These are phyloP conservation scores for Biscutella auriculata DNA, from an alignment of 441 rosid genomes.

Conservation along the genomic window DNA sequence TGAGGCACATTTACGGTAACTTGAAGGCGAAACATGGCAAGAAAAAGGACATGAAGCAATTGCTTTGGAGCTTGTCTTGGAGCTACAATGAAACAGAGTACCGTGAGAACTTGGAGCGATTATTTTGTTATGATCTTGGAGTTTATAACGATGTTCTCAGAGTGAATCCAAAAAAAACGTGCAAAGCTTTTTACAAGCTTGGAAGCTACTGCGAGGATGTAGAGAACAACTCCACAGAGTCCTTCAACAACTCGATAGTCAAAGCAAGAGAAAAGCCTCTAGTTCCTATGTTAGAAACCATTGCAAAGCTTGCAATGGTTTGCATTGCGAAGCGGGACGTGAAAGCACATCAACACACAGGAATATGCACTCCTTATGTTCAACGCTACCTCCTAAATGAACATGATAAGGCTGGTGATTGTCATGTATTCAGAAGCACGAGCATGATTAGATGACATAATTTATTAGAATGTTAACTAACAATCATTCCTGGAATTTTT, in stretches of 20 bases:
- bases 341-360: background rate
- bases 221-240: background rate
- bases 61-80: background rate
- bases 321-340: background rate
- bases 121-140: background rate
- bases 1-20: background rate
- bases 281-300: background rate
- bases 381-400: background rate
- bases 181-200: background rate
- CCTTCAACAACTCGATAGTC: background rate
- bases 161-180: background rate
- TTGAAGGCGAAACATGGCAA: background rate
- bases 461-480: too few species aligned
- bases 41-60: background rate
- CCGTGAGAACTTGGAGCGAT: background rate
- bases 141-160: background rate
- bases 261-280: background rate
- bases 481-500: too few species aligned
- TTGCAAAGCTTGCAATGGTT: background rate
- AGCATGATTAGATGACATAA: too few species aligned
- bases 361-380: background rate
- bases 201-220: background rate
- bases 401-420: background rate
- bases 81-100: background rate
- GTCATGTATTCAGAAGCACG: background rate